Percentiles rank a stretch among this genome's conserved stretches.
Conservation (phyloP, 164 flowering plant species). For the Taxillus chinensis region DNA sequence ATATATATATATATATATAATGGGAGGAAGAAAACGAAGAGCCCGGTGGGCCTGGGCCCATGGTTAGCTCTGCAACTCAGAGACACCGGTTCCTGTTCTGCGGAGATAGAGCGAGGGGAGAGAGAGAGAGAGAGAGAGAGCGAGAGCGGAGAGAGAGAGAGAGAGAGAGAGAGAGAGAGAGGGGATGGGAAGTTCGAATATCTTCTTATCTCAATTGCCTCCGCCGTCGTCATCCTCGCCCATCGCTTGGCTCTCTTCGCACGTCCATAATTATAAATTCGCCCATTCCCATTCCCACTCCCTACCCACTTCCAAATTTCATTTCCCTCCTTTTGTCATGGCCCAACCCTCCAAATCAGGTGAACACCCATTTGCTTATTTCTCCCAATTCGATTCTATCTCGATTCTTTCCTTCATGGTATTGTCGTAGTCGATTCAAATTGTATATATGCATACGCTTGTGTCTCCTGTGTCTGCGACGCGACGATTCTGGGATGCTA, state of each 20-base stretch:
- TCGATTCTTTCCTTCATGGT: neutral
- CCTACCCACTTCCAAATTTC: neutral
- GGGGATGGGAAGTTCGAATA: slow-evolving; percentile 24
- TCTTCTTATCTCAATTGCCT: slow-evolving; percentile 11
- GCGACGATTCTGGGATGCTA: no score
- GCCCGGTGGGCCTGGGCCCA: no score
- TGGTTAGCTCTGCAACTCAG: no score
- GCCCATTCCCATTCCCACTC: no score
- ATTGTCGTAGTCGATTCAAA: neutral
- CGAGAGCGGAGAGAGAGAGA: slow-evolving; percentile 6
- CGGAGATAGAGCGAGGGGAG: no score
- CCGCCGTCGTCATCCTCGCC: slow-evolving; percentile 6
- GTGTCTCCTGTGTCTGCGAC: neutral
- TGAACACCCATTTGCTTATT: slow-evolving; percentile 1
- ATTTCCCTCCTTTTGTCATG: neutral
- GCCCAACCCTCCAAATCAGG: slow-evolving; percentile 19
- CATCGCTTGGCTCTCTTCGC: neutral
- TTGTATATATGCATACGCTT: neutral
- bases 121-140: no score
- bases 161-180: slow-evolving; percentile 8
- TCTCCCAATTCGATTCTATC: neutral
- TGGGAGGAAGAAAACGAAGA: no score
- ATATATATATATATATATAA: no score
- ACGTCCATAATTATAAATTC: neutral
- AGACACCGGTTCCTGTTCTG: no score